Evolutionary conservation across 1,139 yeast genomes (phyloP).

Genomic region (Candida sanyaensis): DNA sequence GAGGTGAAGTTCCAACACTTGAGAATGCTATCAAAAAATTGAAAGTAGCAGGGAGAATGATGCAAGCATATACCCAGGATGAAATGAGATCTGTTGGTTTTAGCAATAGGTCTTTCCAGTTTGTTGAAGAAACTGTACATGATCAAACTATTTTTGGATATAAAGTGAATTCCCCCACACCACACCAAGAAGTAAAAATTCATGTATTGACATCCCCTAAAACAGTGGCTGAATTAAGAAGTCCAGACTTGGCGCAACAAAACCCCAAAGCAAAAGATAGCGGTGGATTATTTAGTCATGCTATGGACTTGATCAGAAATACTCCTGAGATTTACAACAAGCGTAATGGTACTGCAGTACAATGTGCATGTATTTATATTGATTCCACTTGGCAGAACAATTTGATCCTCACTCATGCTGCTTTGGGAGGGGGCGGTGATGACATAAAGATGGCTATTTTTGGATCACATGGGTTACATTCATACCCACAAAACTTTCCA

Average conservation of each 20-base stretch:
- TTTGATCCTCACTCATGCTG: slow-evolving; percentile 85
- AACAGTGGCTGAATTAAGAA: slow-evolving; percentile 70
- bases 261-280: slow-evolving; percentile 68
- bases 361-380: slow-evolving; percentile 81
- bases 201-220: slow-evolving; percentile 71
- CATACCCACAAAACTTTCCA: slow-evolving; percentile 85
- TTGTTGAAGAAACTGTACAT: slow-evolving; percentile 60
- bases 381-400: slow-evolving; percentile 84
- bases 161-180: slow-evolving; percentile 29
- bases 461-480: slow-evolving; percentile 89
- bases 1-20: slow-evolving; percentile 68
- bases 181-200: slow-evolving; percentile 70
- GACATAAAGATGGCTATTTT: slow-evolving; percentile 79
- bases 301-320: slow-evolving; percentile 62
- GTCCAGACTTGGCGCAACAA: slow-evolving; percentile 86
- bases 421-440: slow-evolving; percentile 85
- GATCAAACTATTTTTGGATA: slow-evolving; percentile 41
- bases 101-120: slow-evolving; percentile 78
- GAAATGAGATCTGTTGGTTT: slow-evolving; percentile 82
- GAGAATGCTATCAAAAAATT: slow-evolving; percentile 76
- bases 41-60: slow-evolving; percentile 82
- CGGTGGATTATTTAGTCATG: slow-evolving; percentile 79
- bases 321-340: slow-evolving; percentile 31
- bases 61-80: slow-evolving; percentile 93
- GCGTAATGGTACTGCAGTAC: slow-evolving; percentile 47